These are phyloP conservation scores for Lachancea waltii DNA, from an alignment of 805 yeast genomes.

Conservation along the genomic window DNA sequence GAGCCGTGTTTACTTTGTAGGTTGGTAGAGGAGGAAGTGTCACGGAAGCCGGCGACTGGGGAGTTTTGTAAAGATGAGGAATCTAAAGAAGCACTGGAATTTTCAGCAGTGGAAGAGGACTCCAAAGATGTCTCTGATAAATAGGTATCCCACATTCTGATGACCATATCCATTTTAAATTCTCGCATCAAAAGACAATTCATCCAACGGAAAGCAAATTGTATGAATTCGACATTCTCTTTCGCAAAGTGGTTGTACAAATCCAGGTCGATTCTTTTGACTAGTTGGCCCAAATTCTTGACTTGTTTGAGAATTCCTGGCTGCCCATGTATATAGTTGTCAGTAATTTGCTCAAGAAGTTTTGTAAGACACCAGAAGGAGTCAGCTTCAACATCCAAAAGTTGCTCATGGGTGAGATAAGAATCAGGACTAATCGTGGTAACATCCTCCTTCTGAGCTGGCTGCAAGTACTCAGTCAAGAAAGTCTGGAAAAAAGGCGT, in stretches of 20 bases:
- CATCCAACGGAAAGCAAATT: slow-evolving; percentile 98
- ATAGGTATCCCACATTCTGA: slow-evolving; percentile 98
- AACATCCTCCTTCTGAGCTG: slow-evolving; percentile 39
- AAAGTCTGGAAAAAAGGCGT: slow-evolving; percentile 92
- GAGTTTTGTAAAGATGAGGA: slow-evolving; percentile 4
- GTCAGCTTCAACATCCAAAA: slow-evolving; percentile 82
- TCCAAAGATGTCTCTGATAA: slow-evolving; percentile 56
- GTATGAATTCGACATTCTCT: slow-evolving; percentile 90
- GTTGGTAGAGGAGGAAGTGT: slow-evolving; percentile 1
- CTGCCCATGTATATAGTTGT: slow-evolving; percentile 95
- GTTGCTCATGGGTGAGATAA: slow-evolving; percentile 49
- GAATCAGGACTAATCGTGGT: slow-evolving; percentile 56
- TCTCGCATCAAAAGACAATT: slow-evolving; percentile 96
- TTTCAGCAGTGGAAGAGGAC: slow-evolving; percentile 15
- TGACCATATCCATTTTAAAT: slow-evolving; percentile 64
- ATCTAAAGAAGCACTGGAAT: not conserved
- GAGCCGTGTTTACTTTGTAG: slow-evolving; percentile 2
- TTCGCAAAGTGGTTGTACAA: slow-evolving; percentile 65
- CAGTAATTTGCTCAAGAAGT: slow-evolving; percentile 88
- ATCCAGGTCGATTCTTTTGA: slow-evolving; percentile 70
- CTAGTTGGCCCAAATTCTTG: slow-evolving; percentile 65
- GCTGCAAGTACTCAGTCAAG: slow-evolving; percentile 53
- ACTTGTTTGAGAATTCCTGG: slow-evolving; percentile 96
- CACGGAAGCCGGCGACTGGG: slow-evolving; percentile 4
- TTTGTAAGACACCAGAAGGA: slow-evolving; percentile 95